Evolutionary conservation across 2,329 filamentous ascomycete genomes (phyloP).

Genomic region (Fusarium palustre): DNA sequence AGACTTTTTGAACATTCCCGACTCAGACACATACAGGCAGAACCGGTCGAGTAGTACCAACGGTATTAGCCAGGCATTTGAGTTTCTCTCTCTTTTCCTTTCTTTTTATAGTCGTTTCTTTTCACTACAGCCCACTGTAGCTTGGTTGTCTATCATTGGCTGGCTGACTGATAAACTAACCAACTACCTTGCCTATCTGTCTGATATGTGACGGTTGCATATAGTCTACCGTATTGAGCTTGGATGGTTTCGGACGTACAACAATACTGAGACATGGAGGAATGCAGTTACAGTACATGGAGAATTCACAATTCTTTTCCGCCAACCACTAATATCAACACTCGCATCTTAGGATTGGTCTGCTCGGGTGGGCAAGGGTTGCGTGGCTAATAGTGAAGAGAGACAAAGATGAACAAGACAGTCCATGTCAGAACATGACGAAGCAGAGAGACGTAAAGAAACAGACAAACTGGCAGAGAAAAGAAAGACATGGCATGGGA

Average conservation of each 20-base stretch:
- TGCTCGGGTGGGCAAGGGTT: constrained; percentile 28
- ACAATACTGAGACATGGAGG: constrained; percentile 31
- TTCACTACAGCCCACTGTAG: constrained; percentile 5
- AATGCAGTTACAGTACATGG: constrained; percentile 27
- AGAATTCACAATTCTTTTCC: constrained; percentile 3
- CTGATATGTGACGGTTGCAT: constrained; percentile 33
- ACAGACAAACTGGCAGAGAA: background rate
- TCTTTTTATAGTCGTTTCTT: constrained; percentile 3
- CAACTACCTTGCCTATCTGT: background rate
- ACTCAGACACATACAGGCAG: constrained; percentile 17
- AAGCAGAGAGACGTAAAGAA: background rate
- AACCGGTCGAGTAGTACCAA: background rate
- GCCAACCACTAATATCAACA: background rate
- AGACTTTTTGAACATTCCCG: constrained; percentile 29
- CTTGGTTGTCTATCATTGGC: background rate
- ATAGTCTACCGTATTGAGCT: background rate
- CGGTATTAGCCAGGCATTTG: background rate
- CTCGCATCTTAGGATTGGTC: constrained; percentile 16
- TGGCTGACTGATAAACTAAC: background rate
- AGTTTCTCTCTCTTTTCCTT: constrained; percentile 13
- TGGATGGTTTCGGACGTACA: constrained; percentile 9
- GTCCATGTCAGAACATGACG: background rate
- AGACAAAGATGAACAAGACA: constrained; percentile 21
- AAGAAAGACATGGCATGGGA: background rate
- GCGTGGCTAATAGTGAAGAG: constrained; percentile 27